Evolutionary conservation across 164 flowering plant genomes (phyloP).

Genomic region (Dillenia suffruticosa): DNA sequence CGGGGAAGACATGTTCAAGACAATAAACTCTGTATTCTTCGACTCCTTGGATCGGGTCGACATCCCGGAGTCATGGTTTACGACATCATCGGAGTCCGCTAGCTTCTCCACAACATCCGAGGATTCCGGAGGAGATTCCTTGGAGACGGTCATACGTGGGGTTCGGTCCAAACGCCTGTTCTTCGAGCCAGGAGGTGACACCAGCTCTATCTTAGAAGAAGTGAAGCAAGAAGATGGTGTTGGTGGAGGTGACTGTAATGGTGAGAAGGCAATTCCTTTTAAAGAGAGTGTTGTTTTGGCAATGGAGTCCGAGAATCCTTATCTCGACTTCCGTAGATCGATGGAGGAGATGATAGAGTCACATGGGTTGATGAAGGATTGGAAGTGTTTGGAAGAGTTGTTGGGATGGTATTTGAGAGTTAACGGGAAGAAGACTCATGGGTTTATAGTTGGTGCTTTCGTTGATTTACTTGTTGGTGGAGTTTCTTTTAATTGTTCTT

Average conservation of each 20-base stretch:
- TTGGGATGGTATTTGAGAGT: constrained; percentile 15
- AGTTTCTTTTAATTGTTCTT: constrained; percentile 5
- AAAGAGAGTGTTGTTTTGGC: constrained; percentile 6
- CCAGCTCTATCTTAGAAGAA: constrained; percentile 11
- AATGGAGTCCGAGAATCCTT: constrained; percentile 18
- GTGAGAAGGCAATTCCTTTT: not conserved
- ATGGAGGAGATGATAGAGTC: constrained; percentile 30
- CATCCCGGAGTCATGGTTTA: no score
- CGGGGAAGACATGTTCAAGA: no score
- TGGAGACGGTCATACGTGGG: constrained; percentile 7
- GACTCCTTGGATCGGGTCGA: no score
- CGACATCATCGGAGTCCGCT: not conserved
- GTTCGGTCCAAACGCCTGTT: constrained; percentile 13
- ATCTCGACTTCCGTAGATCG: constrained; percentile 15
- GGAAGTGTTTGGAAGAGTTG: constrained; percentile 20
- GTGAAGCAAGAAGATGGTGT: not conserved
- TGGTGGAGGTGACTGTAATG: no score
- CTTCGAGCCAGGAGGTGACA: constrained; percentile 8
- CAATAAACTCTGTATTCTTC: no score
- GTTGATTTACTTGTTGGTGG: constrained; percentile 17
- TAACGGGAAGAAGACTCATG: constrained; percentile 19
- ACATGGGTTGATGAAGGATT: constrained; percentile 15
- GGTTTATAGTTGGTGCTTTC: constrained; percentile 23
- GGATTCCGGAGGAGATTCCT: not conserved
- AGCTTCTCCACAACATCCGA: not conserved